Evolutionary conservation across 202 grass and related monocot genomes (phyloP).

Genomic region (Sporobolus alterniflorus): DNA sequence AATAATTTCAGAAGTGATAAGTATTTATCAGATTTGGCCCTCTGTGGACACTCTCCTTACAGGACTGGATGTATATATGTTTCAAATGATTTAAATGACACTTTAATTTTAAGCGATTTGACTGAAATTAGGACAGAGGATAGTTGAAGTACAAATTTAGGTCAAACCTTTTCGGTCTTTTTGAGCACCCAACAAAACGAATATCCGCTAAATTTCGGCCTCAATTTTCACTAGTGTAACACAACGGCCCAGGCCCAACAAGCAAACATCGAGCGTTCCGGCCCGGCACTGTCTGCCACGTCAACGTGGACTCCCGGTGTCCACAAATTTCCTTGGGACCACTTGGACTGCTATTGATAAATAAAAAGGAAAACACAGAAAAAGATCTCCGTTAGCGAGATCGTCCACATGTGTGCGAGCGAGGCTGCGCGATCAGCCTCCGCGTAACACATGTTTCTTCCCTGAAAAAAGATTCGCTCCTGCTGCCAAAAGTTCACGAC

Average conservation of each 20-base stretch:
- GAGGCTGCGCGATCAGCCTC: slow-evolving; percentile 6
- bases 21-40: no score
- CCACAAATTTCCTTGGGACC: neutral
- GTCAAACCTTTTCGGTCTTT: neutral
- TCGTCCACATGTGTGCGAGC: slow-evolving; percentile 23
- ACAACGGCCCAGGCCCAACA: neutral
- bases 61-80: no score
- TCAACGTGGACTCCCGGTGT: slow-evolving; percentile 10
- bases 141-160: neutral
- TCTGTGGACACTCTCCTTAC: no score
- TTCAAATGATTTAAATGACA: no score
- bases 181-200: no score
- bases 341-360: neutral
- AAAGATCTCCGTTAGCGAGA: slow-evolving; percentile 11
- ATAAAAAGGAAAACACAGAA: neutral
- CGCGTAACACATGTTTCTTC: slow-evolving; percentile 13
- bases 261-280: neutral
- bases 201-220: neutral
- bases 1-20: no score
- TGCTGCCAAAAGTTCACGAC: neutral
- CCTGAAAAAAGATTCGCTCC: neutral
- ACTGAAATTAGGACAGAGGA: neutral
- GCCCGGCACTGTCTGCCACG: neutral
- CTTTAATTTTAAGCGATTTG: neutral
- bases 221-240: neutral